phyloP scores from a whole-genome alignment of 2,329 filamentous ascomycete species.

The Cyphellophora europaea region DNA sequence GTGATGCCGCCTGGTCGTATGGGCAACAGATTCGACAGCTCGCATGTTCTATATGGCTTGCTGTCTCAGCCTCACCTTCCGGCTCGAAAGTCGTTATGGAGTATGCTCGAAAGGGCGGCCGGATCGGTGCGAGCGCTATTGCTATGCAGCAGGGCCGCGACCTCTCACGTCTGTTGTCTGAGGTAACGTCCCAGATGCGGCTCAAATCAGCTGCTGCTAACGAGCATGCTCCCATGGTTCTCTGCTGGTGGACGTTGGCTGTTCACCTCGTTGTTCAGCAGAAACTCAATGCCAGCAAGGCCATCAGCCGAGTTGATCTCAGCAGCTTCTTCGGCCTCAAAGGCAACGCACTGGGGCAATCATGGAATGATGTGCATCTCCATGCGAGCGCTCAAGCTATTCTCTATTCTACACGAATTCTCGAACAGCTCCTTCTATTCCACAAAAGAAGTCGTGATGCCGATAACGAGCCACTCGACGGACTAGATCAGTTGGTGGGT shows the following conservation, averaged over 20 bases:
- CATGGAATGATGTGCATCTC: conserved; percentile 55
- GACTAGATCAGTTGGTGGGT: too few relatives aligned
- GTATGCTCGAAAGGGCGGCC: conserved; percentile 13
- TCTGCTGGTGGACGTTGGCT: conserved; percentile 12
- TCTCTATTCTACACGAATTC: conserved; percentile 54
- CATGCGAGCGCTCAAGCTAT: conserved; percentile 51
- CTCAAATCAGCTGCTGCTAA: neutral
- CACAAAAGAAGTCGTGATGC: too few relatives aligned
- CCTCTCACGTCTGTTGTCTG: neutral
- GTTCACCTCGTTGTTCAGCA: conserved; percentile 6
- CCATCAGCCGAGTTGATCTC: neutral
- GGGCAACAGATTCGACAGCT: conserved; percentile 42
- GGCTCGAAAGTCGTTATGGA: conserved; percentile 13
- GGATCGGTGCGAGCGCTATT: conserved; percentile 21
- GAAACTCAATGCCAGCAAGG: conserved; percentile 5
- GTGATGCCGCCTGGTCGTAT: conserved; percentile 49
- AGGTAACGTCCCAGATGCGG: neutral
- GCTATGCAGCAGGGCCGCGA: neutral
- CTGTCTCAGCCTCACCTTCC: conserved; percentile 21
- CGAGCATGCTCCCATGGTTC: neutral
- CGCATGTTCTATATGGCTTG: conserved; percentile 47
- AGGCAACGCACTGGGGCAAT: conserved; percentile 12
- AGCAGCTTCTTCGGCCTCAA: conserved; percentile 5
- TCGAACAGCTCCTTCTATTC: conserved; percentile 45
- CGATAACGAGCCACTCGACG: too few relatives aligned